phyloP scores from a whole-genome alignment of 192 early-diverging fungal species.

The Allomyces macrogynus region DNA sequence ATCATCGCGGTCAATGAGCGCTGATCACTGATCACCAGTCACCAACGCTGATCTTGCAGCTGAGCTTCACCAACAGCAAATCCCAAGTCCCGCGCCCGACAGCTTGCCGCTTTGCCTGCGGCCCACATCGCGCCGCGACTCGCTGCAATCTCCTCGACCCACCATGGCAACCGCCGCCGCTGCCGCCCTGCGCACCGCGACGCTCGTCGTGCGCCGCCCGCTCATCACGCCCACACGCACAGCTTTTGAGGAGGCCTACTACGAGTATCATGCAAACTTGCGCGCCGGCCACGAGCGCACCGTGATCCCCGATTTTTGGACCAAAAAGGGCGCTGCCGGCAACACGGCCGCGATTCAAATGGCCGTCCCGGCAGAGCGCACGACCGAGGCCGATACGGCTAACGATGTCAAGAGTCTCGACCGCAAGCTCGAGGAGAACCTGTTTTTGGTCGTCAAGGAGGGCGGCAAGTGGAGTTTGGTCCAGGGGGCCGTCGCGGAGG shows the following conservation, averaged over 20 bases:
- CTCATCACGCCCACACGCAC: not conserved
- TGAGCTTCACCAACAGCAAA: too few relatives aligned
- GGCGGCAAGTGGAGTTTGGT: not conserved
- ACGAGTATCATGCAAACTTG: not conserved
- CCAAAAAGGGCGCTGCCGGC: not conserved
- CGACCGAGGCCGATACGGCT: not conserved
- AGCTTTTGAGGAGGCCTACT: not conserved
- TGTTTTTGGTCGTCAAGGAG: not conserved
- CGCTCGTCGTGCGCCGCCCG: not conserved
- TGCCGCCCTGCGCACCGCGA: not conserved
- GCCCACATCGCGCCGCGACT: not conserved
- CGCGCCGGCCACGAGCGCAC: not conserved
- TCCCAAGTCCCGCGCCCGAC: too few relatives aligned
- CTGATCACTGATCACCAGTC: too few relatives aligned
- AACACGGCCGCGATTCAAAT: not conserved
- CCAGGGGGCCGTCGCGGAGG: not conserved
- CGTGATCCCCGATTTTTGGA: not conserved
- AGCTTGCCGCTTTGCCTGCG: too few relatives aligned
- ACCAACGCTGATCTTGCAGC: too few relatives aligned
- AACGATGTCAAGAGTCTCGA: not conserved
- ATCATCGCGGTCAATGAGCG: too few relatives aligned
- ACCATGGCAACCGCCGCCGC: not conserved
- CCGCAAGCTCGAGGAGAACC: not conserved
- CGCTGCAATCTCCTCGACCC: conserved; percentile 2
- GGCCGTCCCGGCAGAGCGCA: not conserved